Conservation (phyloP, 2,329 filamentous ascomycete species). For the Trichoderma atroviride region DNA sequence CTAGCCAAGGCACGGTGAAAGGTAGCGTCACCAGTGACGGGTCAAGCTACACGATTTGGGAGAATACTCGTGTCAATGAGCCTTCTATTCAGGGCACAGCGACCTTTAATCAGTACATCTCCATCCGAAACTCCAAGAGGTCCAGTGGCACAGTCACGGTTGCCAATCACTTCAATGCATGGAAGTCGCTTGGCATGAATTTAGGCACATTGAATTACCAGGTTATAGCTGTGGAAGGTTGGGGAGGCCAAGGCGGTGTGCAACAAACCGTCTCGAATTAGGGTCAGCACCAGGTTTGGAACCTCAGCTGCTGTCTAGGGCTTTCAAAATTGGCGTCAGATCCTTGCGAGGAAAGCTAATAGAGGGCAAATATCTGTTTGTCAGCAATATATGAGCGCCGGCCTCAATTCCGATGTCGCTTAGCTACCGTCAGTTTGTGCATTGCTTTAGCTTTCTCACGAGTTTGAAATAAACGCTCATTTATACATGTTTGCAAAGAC, state of each 20-base stretch:
- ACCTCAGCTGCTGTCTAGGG: neutral
- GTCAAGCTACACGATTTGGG: conserved; percentile 43
- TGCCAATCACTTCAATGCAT: conserved; percentile 50
- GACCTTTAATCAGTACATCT: conserved; percentile 54
- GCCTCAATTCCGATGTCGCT: neutral
- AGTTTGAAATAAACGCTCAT: neutral
- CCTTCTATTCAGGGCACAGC: conserved; percentile 52
- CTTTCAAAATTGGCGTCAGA: neutral
- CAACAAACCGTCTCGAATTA: neutral
- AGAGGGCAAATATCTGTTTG: neutral
- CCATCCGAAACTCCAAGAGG: conserved; percentile 17
- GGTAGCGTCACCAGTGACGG: conserved; percentile 44
- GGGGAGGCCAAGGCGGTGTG: conserved; percentile 42
- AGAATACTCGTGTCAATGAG: conserved; percentile 43
- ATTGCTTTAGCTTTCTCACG: neutral
- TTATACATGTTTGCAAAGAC: neutral
- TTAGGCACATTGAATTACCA: conserved; percentile 55
- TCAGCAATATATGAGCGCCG: neutral
- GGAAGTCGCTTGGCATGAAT: conserved; percentile 49
- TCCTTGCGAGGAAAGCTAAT: neutral
- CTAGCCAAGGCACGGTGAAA: conserved; percentile 39
- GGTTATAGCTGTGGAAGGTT: conserved; percentile 59
- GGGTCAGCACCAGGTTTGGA: neutral
- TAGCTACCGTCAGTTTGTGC: neutral
- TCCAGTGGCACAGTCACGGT: conserved; percentile 48